These are phyloP conservation scores for Jimgerdemannia lactiflua DNA, from an alignment of 192 early-diverging fungal species.

Conservation along the genomic window DNA sequence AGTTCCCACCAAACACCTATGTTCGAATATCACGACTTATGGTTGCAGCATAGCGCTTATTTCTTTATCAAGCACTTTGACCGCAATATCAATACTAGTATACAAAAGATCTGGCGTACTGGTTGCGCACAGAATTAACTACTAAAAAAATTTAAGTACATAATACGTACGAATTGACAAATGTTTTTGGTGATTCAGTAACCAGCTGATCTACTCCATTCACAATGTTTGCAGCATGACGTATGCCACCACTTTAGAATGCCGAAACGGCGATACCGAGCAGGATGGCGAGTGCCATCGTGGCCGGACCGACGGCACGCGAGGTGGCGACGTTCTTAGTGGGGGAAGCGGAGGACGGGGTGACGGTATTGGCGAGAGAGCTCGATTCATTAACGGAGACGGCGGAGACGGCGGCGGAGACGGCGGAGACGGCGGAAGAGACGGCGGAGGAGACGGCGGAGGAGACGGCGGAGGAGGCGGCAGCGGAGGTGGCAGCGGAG, in stretches of 20 bases:
- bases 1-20: too few relatives aligned
- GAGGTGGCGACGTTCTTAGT: background rate
- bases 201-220: background rate
- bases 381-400: background rate
- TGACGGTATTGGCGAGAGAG: background rate
- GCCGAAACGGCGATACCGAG: background rate
- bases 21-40: too few relatives aligned
- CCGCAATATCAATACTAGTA: too few relatives aligned
- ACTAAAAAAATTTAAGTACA: too few relatives aligned
- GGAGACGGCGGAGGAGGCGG: background rate
- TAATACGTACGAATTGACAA: too few relatives aligned
- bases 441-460: background rate
- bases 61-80: too few relatives aligned
- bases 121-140: too few relatives aligned
- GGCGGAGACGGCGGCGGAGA: too few relatives aligned
- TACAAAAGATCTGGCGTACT: too few relatives aligned
- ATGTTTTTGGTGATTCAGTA: too few relatives aligned
- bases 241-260: background rate
- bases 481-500: background rate
- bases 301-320: background rate
- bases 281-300: background rate
- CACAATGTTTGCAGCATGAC: background rate
- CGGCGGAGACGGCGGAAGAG: slow-evolving; percentile 1
- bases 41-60: too few relatives aligned
- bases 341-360: background rate